Percentiles rank a stretch among this genome's conserved stretches.
These are phyloP conservation scores for Pseudocercospora eumusae DNA, from an alignment of 2,329 filamentous ascomycete genomes.

Conservation along the genomic window DNA sequence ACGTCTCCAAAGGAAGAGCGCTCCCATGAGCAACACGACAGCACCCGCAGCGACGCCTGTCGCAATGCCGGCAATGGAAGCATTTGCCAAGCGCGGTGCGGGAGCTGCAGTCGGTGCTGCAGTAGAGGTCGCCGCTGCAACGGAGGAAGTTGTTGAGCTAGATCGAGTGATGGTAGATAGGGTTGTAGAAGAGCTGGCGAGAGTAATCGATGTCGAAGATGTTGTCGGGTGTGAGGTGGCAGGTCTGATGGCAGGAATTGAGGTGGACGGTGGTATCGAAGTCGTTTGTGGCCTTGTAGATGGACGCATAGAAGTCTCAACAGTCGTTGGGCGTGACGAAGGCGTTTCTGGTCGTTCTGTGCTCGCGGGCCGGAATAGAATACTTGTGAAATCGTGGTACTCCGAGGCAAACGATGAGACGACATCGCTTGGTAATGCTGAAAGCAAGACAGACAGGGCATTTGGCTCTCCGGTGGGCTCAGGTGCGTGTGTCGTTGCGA, in stretches of 20 bases:
- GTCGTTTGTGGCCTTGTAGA: neutral
- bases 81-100: conserved; percentile 11
- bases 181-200: conserved; percentile 4
- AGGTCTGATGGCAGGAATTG: neutral
- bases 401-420: conserved; percentile 17
- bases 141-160: conserved; percentile 9
- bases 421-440: conserved; percentile 19
- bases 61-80: conserved; percentile 28
- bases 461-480: conserved; percentile 15
- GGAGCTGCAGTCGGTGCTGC: conserved; percentile 7
- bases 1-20: conserved; percentile 23
- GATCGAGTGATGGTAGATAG: conserved; percentile 14
- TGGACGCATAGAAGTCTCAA: neutral
- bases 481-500: conserved; percentile 3
- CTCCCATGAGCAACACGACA: conserved; percentile 24
- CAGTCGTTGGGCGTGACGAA: neutral
- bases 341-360: conserved; percentile 3
- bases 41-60: conserved; percentile 28
- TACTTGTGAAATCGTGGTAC: conserved; percentile 6
- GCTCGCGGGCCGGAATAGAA: neutral
- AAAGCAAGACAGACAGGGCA: conserved; percentile 15
- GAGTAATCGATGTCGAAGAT: neutral
- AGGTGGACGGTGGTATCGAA: neutral
- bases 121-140: conserved; percentile 11
- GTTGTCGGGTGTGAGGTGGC: conserved; percentile 6